These are phyloP conservation scores for Rhodotorula paludigena DNA, from an alignment of 768 basidiomycete genomes.

Conservation along the genomic window DNA sequence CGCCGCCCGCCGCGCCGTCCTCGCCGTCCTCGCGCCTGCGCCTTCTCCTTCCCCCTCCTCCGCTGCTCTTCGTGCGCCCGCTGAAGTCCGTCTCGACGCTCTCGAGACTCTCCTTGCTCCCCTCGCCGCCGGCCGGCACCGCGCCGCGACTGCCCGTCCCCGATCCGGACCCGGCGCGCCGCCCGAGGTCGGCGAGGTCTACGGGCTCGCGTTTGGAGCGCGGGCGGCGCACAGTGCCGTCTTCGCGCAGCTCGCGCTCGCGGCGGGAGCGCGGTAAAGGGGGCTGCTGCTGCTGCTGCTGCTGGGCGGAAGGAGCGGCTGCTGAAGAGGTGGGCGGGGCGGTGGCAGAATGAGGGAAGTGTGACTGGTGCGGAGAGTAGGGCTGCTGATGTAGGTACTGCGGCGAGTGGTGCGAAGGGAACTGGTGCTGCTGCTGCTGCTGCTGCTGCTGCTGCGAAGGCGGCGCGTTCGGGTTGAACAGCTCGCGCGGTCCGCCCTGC, in stretches of 20 bases:
- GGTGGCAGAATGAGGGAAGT: too few species aligned
- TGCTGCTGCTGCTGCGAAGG: too few species aligned
- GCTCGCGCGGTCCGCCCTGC: neutral
- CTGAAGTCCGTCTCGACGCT: conserved; percentile 32
- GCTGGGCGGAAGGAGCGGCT: too few species aligned
- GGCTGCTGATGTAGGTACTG: too few species aligned
- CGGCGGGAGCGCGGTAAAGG: neutral
- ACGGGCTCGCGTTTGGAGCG: conserved; percentile 23
- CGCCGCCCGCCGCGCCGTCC: conserved; percentile 4
- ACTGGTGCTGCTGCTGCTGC: too few species aligned
- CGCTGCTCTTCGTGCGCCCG: conserved; percentile 14
- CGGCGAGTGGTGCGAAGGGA: neutral
- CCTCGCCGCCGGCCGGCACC: conserved; percentile 2
- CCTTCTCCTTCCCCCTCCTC: neutral
- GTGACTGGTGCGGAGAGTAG: too few species aligned
- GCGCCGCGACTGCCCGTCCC: neutral
- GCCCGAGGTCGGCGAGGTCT: conserved; percentile 1
- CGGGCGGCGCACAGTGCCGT: neutral
- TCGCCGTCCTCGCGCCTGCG: conserved; percentile 1
- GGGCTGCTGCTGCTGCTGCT: too few species aligned
- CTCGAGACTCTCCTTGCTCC: conserved; percentile 21
- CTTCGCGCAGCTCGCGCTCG: neutral
- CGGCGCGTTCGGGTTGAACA: conserved; percentile 17
- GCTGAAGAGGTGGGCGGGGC: too few species aligned
- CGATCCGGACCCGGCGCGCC: neutral